Conservation (phyloP, 2,329 filamentous ascomycete genomes). For the Pyrenochaeta sp. region DNA sequence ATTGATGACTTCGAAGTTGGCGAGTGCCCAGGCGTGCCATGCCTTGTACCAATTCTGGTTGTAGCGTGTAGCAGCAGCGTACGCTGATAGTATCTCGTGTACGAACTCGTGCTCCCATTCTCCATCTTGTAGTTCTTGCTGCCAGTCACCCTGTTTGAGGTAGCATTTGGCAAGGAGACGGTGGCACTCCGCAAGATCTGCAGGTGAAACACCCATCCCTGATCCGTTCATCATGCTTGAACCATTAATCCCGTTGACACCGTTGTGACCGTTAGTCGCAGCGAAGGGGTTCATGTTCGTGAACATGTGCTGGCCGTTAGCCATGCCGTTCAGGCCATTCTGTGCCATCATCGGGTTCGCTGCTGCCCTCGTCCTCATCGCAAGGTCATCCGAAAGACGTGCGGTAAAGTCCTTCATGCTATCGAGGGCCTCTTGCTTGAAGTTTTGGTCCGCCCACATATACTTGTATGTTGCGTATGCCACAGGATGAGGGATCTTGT, state of each 20-base stretch:
- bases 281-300: slow-evolving; percentile 49
- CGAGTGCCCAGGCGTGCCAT: slow-evolving; percentile 98
- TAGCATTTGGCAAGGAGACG: slow-evolving; percentile 93
- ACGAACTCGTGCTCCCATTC: slow-evolving; percentile 90
- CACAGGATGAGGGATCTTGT: slow-evolving; percentile 75
- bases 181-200: slow-evolving; percentile 63
- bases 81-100: slow-evolving; percentile 88
- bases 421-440: slow-evolving; percentile 56
- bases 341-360: slow-evolving; percentile 47
- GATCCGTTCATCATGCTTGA: slow-evolving; percentile 42
- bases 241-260: slow-evolving; percentile 55
- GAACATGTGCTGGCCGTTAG: slow-evolving; percentile 51
- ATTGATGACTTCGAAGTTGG: slow-evolving; percentile 98
- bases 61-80: slow-evolving; percentile 89
- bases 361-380: slow-evolving; percentile 47
- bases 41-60: slow-evolving; percentile 98
- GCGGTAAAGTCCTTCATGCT: slow-evolving; percentile 70
- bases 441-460: slow-evolving; percentile 78
- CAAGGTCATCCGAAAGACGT: slow-evolving; percentile 67
- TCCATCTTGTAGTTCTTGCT: slow-evolving; percentile 82
- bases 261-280: slow-evolving; percentile 59
- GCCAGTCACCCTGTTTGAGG: slow-evolving; percentile 95
- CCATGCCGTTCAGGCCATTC: slow-evolving; percentile 52
- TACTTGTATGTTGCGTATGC: slow-evolving; percentile 98
- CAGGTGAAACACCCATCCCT: slow-evolving; percentile 33